Percentiles rank a stretch among this genome's conserved stretches.
Conservation (phyloP, 2,329 filamentous ascomycete species). For the Sporothrix variecibatus region DNA sequence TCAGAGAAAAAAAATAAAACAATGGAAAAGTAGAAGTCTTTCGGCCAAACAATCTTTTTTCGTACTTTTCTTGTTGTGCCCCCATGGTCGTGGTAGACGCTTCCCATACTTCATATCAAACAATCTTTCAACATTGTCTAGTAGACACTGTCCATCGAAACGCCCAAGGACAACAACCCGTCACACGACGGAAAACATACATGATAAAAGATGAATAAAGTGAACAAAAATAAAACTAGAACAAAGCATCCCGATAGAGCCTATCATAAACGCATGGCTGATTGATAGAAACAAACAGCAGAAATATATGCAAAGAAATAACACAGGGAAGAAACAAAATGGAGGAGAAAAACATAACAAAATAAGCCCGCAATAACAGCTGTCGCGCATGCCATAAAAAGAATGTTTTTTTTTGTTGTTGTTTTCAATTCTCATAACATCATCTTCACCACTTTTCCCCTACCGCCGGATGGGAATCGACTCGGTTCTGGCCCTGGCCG, state of each 20-base stretch:
- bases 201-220: neutral
- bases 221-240: neutral
- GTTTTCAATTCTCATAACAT: neutral
- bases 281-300: neutral
- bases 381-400: conserved; percentile 16
- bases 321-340: neutral
- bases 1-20: neutral
- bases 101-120: neutral
- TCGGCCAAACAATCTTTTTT: neutral
- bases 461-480: conserved; percentile 67
- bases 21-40: neutral
- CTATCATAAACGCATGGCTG: conserved; percentile 21
- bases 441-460: neutral
- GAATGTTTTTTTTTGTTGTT: neutral
- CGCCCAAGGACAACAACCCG: neutral
- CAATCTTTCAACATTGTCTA: neutral
- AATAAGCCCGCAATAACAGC: neutral
- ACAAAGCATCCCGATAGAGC: neutral
- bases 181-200: neutral
- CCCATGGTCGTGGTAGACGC: neutral
- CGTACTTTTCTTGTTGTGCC: neutral
- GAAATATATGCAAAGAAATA: conserved; percentile 15
- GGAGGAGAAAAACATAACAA: conserved; percentile 10
- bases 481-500: conserved; percentile 38
- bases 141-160: neutral